phyloP scores from a whole-genome alignment of 192 early-diverging fungal species.

The Mortierella claussenii region DNA sequence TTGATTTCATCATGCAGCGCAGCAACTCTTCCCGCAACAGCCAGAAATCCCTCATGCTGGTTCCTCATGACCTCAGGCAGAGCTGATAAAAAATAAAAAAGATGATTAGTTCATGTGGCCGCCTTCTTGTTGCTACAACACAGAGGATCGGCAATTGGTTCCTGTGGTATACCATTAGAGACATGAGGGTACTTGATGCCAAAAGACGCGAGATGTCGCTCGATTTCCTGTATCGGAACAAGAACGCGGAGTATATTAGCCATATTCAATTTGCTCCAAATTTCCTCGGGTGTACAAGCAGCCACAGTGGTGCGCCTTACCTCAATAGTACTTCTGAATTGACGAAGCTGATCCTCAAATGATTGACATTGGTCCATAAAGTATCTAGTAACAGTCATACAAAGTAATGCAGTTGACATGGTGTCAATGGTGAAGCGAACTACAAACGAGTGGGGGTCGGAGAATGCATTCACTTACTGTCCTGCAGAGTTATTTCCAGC shows the following conservation, averaged over 20 bases:
- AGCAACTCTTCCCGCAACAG: constrained; percentile 42
- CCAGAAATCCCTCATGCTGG: constrained; percentile 47
- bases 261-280: too few relatives aligned
- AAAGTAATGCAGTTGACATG: neutral
- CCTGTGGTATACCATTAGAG: constrained; percentile 27
- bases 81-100: constrained; percentile 4
- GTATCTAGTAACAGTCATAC: constrained; percentile 15
- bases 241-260: too few relatives aligned
- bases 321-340: constrained; percentile 44
- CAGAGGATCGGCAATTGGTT: neutral
- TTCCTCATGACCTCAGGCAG: constrained; percentile 49
- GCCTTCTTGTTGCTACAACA: neutral
- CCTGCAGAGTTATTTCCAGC: constrained; percentile 50
- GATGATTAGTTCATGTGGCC: too few relatives aligned
- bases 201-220: constrained; percentile 47
- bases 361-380: constrained; percentile 35
- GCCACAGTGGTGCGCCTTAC: too few relatives aligned
- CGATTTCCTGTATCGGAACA: constrained; percentile 53
- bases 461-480: constrained; percentile 24
- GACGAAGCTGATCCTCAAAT: constrained; percentile 40
- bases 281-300: too few relatives aligned
- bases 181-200: constrained; percentile 26
- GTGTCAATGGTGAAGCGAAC: neutral
- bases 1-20: constrained; percentile 47
- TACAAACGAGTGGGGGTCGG: neutral